These are phyloP conservation scores for Eutypa lata DNA, from an alignment of 2,329 filamentous ascomycete genomes.

Conservation along the genomic window DNA sequence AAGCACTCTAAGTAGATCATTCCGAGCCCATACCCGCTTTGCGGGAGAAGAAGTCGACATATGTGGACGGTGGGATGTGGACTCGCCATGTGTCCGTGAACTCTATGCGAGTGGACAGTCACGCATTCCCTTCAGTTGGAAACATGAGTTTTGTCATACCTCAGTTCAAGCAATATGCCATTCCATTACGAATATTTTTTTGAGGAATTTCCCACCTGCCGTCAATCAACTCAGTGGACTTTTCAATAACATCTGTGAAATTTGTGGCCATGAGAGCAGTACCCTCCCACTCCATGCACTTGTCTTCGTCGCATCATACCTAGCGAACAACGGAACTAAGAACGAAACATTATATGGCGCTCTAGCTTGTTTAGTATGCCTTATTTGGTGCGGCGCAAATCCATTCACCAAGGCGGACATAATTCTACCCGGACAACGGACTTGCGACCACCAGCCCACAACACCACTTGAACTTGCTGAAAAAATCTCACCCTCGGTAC, in stretches of 20 bases:
- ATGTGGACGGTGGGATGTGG: constrained; percentile 41
- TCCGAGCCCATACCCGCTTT: constrained; percentile 24
- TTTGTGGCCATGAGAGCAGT: constrained; percentile 30
- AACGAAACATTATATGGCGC: constrained; percentile 38
- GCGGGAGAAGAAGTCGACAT: constrained; percentile 38
- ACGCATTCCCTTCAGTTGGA: constrained; percentile 34
- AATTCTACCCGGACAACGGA: not conserved
- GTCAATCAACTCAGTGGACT: constrained; percentile 16
- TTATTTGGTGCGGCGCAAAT: constrained; percentile 27
- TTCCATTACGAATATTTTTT: constrained; percentile 26
- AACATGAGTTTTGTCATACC: constrained; percentile 43
- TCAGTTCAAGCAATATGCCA: constrained; percentile 36
- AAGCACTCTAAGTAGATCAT: constrained; percentile 22
- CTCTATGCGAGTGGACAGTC: constrained; percentile 24
- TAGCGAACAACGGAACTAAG: constrained; percentile 27
- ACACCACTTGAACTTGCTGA: not conserved
- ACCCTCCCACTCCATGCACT: constrained; percentile 35
- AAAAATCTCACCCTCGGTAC: not conserved
- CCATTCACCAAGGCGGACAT: constrained; percentile 6
- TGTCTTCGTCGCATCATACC: constrained; percentile 30
- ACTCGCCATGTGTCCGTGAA: constrained; percentile 31
- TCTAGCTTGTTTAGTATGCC: constrained; percentile 31
- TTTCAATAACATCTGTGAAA: constrained; percentile 17
- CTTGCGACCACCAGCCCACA: not conserved
- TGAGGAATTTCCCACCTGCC: not conserved